A percentile compares a stretch with the other conserved stretches of the same genome.
phyloP scores from a whole-genome alignment of 2,329 filamentous ascomycete species.

The Xylariaceae sp. region DNA sequence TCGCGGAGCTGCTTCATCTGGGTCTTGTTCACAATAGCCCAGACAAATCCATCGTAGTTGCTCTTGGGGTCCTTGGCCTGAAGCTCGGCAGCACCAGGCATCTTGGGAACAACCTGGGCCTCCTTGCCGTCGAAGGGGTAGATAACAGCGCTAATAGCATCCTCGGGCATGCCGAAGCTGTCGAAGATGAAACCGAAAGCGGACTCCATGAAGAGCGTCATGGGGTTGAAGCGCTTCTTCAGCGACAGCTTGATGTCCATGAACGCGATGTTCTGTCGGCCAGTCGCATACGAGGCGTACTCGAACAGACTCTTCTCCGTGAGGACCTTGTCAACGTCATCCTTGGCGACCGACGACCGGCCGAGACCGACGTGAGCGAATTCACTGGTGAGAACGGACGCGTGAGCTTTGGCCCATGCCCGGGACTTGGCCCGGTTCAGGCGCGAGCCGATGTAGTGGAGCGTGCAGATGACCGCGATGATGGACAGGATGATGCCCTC shows the following conservation, averaged over 20 bases:
- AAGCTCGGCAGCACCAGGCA: conserved; percentile 55
- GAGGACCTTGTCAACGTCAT: conserved; percentile 53
- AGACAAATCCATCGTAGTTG: conserved; percentile 85
- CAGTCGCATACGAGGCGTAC: conserved; percentile 81
- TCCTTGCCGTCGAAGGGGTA: conserved; percentile 95
- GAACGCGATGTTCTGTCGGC: conserved; percentile 88
- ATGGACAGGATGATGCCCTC: conserved; percentile 78
- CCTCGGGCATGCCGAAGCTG: conserved; percentile 60
- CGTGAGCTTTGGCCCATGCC: conserved; percentile 73
- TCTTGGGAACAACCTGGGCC: conserved; percentile 63
- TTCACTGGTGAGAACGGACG: conserved; percentile 67
- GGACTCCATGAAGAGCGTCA: conserved; percentile 56
- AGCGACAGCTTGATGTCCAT: conserved; percentile 78
- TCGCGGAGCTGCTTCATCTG: conserved; percentile 84
- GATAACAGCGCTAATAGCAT: conserved; percentile 68
- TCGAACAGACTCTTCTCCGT: conserved; percentile 86
- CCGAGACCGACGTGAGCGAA: conserved; percentile 83
- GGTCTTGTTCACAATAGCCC: conserved; percentile 92
- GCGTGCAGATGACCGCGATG: conserved; percentile 65
- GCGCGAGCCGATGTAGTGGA: conserved; percentile 77
- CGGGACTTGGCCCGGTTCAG: conserved; percentile 75
- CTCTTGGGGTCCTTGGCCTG: conserved; percentile 56
- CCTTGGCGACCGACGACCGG: conserved; percentile 47
- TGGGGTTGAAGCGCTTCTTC: conserved; percentile 81
- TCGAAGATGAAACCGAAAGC: conserved; percentile 75